Evolutionary conservation across 495 filamentous ascomycete species (phyloP), one percentile per base, ranked within the genome.

Genomic region (Darksidea phi): DNA sequence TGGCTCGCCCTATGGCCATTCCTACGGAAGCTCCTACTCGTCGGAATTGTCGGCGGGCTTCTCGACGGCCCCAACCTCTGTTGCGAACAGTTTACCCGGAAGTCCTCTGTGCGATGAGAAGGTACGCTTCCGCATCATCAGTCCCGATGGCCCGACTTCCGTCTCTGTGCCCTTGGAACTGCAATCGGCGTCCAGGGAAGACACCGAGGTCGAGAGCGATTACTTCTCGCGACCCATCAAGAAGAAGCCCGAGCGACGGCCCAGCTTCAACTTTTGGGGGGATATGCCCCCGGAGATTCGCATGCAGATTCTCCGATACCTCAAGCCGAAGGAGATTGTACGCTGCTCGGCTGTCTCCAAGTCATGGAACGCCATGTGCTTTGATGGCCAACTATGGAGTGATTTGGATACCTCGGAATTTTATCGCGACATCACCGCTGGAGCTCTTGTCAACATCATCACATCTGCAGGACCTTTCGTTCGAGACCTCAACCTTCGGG

Each of bases 361-460:
- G 67, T 71, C 80, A 15, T 97, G 94, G 81, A 78, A 96, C 72
- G 76, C 80, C 32, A 87, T 91, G 78, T 97, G 93, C 75, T 96
- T 90, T 63, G 94, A 98, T 72, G 94, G 94, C 7, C 94, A 98
- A 73, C 76, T 98, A 17, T 98, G 94, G 94, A 82, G 82, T 0
- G 82, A 80, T 47, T 79, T 97, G 42, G 91, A 97, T 70, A 87
- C 90, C 0, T 84, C 92, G 0, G 84, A 87, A 28, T 97, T 90
- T 72, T 98, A 98, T 70, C 80, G 80, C 48, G 83, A 88, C 41
- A 97, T 98, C 56, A 85, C 94, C 0, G 88, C 88, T 8, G 86
- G 87, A 57, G 86, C 88, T 7, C 76, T 98, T 12, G 83, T 90
- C 43, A 91, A 88, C 71, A 89, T 98, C 55, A 89, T 97, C 69